phyloP scores from a whole-genome alignment of 768 basidiomycete species.

The Kwoniella botswanensis region DNA sequence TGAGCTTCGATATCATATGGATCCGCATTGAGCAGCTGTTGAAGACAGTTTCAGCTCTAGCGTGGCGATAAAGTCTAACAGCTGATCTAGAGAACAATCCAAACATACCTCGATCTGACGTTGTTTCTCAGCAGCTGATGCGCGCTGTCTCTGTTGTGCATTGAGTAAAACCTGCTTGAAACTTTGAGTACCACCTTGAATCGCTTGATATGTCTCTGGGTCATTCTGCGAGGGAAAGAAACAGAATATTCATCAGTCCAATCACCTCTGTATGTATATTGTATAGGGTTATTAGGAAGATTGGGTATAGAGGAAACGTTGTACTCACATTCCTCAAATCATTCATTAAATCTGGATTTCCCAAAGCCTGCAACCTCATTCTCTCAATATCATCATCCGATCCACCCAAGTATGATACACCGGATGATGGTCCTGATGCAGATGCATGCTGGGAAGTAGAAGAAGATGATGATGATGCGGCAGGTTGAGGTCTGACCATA shows the following conservation, averaged over 20 bases:
- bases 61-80: too few relatives aligned
- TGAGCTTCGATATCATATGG: slow-evolving; percentile 94
- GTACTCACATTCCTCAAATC: slow-evolving; percentile 70
- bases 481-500: slow-evolving; percentile 1
- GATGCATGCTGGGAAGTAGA: background rate
- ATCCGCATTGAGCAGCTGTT: slow-evolving; percentile 75
- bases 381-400: slow-evolving; percentile 83
- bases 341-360: slow-evolving; percentile 78
- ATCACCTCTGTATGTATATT: background rate
- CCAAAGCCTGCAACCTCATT: slow-evolving; percentile 85
- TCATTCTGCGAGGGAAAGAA: slow-evolving; percentile 63
- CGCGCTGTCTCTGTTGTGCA: slow-evolving; percentile 33
- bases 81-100: background rate
- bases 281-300: background rate
- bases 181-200: slow-evolving; percentile 68
- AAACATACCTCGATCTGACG: slow-evolving; percentile 60
- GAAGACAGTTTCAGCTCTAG: background rate
- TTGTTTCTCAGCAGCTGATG: slow-evolving; percentile 63
- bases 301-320: background rate
- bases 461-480: slow-evolving; percentile 24
- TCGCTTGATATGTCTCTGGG: slow-evolving; percentile 80
- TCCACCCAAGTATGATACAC: slow-evolving; percentile 7
- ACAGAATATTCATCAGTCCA: slow-evolving; percentile 1
- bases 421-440: slow-evolving; percentile 9
- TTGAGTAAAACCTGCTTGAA: slow-evolving; percentile 70